phyloP scores from a whole-genome alignment of 164 flowering plant species.

The Euptelea pleiosperma region DNA sequence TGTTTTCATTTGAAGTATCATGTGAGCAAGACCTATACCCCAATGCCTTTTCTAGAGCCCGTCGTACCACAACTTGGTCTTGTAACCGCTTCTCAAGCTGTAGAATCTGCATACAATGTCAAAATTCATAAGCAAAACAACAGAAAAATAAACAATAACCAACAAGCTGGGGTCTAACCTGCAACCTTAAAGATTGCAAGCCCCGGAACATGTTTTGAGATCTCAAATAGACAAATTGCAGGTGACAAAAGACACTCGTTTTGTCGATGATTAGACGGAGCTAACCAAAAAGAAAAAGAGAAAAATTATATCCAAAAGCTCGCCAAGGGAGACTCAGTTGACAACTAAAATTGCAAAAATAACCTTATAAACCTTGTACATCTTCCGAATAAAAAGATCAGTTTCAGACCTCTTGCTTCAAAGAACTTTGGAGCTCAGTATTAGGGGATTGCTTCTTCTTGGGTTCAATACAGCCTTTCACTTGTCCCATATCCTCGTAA shows the following conservation, averaged over 20 bases:
- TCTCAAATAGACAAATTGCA: too few species aligned
- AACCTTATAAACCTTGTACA: background rate
- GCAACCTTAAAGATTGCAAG: too few species aligned
- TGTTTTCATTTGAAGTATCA: conserved; percentile 26
- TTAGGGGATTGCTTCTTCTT: conserved; percentile 40
- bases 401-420: conserved; percentile 80
- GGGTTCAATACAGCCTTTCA: conserved; percentile 22
- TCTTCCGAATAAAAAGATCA: conserved; percentile 3
- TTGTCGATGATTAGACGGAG: too few species aligned
- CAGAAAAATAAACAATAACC: background rate
- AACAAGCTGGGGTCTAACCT: conserved; percentile 1
- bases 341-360: background rate
- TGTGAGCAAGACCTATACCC: conserved; percentile 31
- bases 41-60: conserved; percentile 59
- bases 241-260: too few species aligned
- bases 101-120: conserved; percentile 49
- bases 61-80: conserved; percentile 50
- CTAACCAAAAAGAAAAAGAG: too few species aligned
- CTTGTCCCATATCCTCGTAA: conserved; percentile 48
- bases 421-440: conserved; percentile 42
- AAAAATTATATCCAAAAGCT: too few species aligned
- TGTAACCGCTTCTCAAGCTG: conserved; percentile 58
- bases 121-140: background rate
- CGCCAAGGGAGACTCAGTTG: too few species aligned
- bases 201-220: too few species aligned